Percentiles rank a stretch among this genome's conserved stretches.
Evolutionary conservation across 192 early-diverging fungal species (phyloP).

Genomic region (Rhizophagus sp.): DNA sequence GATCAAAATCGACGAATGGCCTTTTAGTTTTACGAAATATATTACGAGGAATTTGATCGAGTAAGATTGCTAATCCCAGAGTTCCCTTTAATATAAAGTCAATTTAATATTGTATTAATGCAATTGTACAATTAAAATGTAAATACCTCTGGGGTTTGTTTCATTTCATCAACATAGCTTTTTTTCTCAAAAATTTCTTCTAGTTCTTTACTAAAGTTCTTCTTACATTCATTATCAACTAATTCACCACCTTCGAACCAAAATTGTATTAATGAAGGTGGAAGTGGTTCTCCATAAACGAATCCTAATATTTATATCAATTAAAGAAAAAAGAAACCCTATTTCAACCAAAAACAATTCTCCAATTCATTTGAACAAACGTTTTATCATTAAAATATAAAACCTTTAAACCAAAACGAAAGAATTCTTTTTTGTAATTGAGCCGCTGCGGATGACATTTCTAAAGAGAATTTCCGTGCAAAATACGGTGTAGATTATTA

Average conservation of each 20-base stretch:
- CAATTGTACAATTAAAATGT: not conserved
- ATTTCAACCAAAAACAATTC: too few relatives aligned
- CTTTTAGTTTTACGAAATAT: slow-evolving; percentile 57
- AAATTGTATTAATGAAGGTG: not conserved
- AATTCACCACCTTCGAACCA: slow-evolving; percentile 10
- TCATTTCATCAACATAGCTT: slow-evolving; percentile 18
- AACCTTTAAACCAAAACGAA: slow-evolving; percentile 25
- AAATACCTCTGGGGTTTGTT: slow-evolving; percentile 13
- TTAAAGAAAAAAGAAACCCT: not conserved
- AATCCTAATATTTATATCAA: not conserved
- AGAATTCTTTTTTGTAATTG: slow-evolving; percentile 5
- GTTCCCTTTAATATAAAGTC: not conserved
- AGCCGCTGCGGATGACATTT: not conserved
- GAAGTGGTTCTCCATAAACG: not conserved
- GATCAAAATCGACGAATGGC: slow-evolving; percentile 57
- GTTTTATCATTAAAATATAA: not conserved
- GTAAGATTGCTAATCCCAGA: slow-evolving; percentile 44
- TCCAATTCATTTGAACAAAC: too few relatives aligned
- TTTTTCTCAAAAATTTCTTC: slow-evolving; percentile 18
- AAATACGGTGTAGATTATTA: not conserved
- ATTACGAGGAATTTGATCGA: slow-evolving; percentile 69
- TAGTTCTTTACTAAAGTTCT: not conserved
- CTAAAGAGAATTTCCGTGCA: not conserved
- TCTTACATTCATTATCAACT: not conserved
- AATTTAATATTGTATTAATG: not conserved